Percentiles rank a stretch among this genome's conserved stretches.
Evolutionary conservation across 1,284 basidiomycete species (phyloP).

Genomic region (Trichosporon inkin): DNA sequence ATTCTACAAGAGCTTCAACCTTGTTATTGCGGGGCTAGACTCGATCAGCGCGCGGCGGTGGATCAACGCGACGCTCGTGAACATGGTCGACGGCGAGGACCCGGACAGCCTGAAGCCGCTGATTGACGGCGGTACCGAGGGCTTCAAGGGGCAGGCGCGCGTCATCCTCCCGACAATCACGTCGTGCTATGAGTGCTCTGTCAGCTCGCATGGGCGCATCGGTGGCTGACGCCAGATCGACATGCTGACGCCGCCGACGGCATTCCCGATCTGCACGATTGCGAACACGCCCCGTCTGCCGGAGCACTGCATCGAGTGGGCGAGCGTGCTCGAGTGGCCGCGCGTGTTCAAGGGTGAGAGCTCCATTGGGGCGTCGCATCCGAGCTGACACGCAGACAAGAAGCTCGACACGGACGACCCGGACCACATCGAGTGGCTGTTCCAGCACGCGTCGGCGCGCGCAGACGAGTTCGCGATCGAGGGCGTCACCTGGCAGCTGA

Average conservation of each 20-base stretch:
- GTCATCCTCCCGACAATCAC: conserved; percentile 94
- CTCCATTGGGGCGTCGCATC: neutral
- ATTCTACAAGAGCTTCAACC: conserved; percentile 96
- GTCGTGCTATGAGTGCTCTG: conserved; percentile 95
- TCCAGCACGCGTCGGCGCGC: conserved; percentile 68
- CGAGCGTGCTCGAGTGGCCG: conserved; percentile 98
- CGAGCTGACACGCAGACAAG: conserved; percentile 60
- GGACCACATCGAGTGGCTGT: conserved; percentile 94
- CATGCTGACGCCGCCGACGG: conserved; percentile 95
- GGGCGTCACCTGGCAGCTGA: conserved; percentile 95
- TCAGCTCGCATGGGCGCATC: conserved; percentile 23
- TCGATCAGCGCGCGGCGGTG: conserved; percentile 93
- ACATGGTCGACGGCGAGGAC: conserved; percentile 83
- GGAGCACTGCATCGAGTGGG: conserved; percentile 99
- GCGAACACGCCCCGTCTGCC: conserved; percentile 97
- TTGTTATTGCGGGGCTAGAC: conserved; percentile 97
- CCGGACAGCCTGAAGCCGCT: conserved; percentile 95
- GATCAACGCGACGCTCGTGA: conserved; percentile 97
- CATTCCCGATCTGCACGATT: conserved; percentile 98
- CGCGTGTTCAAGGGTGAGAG: conserved; percentile 77
- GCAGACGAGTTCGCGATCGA: conserved; percentile 93
- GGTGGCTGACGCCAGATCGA: conserved; percentile 58
- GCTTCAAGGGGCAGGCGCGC: conserved; percentile 97
- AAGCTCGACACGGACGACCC: conserved; percentile 95
- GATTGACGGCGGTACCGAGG: conserved; percentile 98